Evolutionary conservation across 1,284 basidiomycete genomes (phyloP), one percentile per base, ranked within the genome.

Genomic region (Malassezia obtusa): DNA sequence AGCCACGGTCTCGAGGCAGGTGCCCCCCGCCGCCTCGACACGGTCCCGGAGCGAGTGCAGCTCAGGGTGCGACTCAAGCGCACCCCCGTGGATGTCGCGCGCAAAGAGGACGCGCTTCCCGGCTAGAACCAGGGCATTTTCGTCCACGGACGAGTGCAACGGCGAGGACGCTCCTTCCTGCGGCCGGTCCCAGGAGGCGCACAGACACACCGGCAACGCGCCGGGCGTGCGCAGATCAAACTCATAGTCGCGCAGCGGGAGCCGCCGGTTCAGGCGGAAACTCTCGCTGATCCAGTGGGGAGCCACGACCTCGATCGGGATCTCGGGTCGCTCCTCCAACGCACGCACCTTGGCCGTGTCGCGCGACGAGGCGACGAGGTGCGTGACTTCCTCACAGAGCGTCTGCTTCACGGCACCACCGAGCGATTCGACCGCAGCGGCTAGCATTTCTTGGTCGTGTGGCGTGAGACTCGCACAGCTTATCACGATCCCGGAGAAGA

Each of bases 201-300:
- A 39, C 31, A 63, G 52, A 45, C 60, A 59, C 22, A 55, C 24
- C 32, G 62, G 62, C 51, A 68, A 54, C 37, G 63, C 32, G 24
- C 61, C 50, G 9, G 76, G 71, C 1, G 68, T 60, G 0, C 86
- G 5, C 39, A 56, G 86, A 15, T 57, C 49, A 81, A 87, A 90
- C 55, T 82, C 78, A 63, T 88, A 90, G 21, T 79, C 76, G 0
- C 74, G 74, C 9, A 80, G 77, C 1, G 87, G 76, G 5, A 78
- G 76, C 11, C 79, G 76, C 21, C 79, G 76, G 1, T 83, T 82
- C 8, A 86, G 76, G 21, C 82, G 78, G 35, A 87, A 79, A 11
- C 80, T 80, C 59, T 89, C 86, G 61, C 88, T 84, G 61, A 87
- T 87, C 86, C 86, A 89, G 60, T 87, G 85, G 0, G 86, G 86